Percentiles rank a stretch among this genome's conserved stretches.
Conservation (phyloP, 1,284 basidiomycete genomes). For the Cutaneotrichosporon mucoides region DNA sequence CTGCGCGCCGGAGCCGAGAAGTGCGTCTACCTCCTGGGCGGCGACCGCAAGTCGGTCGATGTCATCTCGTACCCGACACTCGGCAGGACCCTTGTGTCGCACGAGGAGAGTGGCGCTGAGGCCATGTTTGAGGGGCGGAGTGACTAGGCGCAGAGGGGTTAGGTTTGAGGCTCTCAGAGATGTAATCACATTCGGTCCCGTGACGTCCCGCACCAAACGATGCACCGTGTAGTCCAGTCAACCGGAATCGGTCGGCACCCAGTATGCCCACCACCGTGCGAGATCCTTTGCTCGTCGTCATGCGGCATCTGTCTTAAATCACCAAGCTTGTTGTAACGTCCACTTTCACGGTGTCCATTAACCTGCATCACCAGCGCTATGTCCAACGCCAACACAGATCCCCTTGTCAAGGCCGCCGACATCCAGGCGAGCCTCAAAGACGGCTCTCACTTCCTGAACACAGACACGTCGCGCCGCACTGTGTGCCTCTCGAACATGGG, state of each 20-base stretch:
- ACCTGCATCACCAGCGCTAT: background rate
- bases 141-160: background rate
- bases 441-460: constrained; percentile 19
- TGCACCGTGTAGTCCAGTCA: background rate
- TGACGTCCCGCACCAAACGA: too few species aligned
- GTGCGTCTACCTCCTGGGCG: constrained; percentile 17
- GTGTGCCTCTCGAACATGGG: constrained; percentile 24
- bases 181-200: too few species aligned
- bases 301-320: too few species aligned
- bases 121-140: constrained; percentile 12
- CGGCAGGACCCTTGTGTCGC: constrained; percentile 16
- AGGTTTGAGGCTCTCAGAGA: too few species aligned
- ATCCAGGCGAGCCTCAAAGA: constrained; percentile 14
- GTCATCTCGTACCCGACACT: constrained; percentile 15
- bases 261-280: background rate
- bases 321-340: too few species aligned
- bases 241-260: background rate
- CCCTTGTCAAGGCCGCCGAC: constrained; percentile 18
- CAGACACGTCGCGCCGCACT: constrained; percentile 3
- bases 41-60: constrained; percentile 14
- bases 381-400: constrained; percentile 10
- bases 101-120: constrained; percentile 13
- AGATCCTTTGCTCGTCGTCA: too few species aligned
- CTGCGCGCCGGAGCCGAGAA: constrained; percentile 7
- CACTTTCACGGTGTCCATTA: background rate